Conservation (phyloP, 257 asterid species). For the Osmanthus fragrans region DNA sequence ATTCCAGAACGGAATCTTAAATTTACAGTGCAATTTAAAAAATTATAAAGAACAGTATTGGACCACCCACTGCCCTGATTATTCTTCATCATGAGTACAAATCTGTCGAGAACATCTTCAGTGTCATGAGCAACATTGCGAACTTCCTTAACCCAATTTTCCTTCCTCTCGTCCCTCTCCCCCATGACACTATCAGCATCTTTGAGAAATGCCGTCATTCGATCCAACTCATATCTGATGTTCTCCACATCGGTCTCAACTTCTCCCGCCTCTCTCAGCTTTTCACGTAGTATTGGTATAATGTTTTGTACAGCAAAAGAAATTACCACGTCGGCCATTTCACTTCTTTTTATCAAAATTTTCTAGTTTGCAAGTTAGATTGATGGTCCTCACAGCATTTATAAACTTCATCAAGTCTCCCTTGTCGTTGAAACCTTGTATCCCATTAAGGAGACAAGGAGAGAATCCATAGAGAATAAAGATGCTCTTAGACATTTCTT, state of each 20-base stretch:
- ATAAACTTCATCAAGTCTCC: background rate
- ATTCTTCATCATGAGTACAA: background rate
- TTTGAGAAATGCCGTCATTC: slow-evolving; percentile 25
- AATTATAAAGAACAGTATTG: background rate
- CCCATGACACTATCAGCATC: slow-evolving; percentile 1
- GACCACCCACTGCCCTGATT: background rate
- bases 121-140: slow-evolving; percentile 23
- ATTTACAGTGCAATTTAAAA: background rate
- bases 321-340: background rate
- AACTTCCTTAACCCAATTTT: slow-evolving; percentile 27
- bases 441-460: background rate
- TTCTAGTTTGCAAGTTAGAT: background rate
- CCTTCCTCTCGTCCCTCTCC: background rate
- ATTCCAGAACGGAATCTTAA: background rate
- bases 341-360: background rate
- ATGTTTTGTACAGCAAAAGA: background rate
- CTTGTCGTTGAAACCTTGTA: background rate
- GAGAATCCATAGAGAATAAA: background rate
- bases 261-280: slow-evolving; percentile 6
- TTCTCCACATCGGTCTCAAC: slow-evolving; percentile 16
- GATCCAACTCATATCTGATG: slow-evolving; percentile 8
- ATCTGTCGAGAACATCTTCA: slow-evolving; percentile 27
- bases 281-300: background rate
- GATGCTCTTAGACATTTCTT: background rate
- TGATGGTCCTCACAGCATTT: background rate